Evolutionary conservation across 208 protist species (phyloP), one percentile per base, ranked within the genome.

Genomic region (Crithidia expoeki): DNA sequence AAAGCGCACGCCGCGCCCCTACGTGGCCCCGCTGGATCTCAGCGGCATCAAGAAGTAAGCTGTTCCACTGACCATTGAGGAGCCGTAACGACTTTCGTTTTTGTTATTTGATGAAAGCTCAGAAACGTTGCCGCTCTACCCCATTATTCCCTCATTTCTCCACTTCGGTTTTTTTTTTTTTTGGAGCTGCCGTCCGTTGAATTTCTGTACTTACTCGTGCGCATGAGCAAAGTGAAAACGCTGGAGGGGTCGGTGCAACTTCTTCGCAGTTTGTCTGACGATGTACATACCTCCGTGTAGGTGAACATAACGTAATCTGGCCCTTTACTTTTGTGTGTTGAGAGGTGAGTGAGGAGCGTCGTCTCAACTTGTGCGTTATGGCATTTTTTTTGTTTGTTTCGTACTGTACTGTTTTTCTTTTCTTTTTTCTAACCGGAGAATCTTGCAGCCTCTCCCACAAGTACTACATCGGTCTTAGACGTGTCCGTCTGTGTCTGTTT

Each of bases 21-120:
- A 66, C 59, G 63, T 84, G 56, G 38, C 62, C 19, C 79, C 74
- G 14, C 62, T 84, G 33, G 79, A 84, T 34, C 65, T 83, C 30
- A 72, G 56, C 42, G 50, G 36, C 14, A 64, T 79, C 51, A 83
- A 79, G 68, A 83, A 83, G 72, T 83, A 60, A 68, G 25, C 42
- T 16, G 25, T 46, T 36, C 32, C 0, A 16, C 50, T 40, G 14
- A 16, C 36, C 42, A 33, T 60, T 68, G 27, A 59, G 58, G 51
- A 55, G 4, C 16, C 44, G 4, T 4, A 5, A 6, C 44, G 21
- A 4, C 19, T 5, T 38, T 12, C 36, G 36, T 12, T 40, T 5
- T 12, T 12, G 36, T 5, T 40, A 12, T 12, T 40, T 12, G n/a
- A 14, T 40, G 36, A 5, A 12, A 40, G 36, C 36, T 40, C 36